Base-by-base conservation (phyloP, 2,329 filamentous ascomycete genomes). In the Alternaria arbusti region DNA sequence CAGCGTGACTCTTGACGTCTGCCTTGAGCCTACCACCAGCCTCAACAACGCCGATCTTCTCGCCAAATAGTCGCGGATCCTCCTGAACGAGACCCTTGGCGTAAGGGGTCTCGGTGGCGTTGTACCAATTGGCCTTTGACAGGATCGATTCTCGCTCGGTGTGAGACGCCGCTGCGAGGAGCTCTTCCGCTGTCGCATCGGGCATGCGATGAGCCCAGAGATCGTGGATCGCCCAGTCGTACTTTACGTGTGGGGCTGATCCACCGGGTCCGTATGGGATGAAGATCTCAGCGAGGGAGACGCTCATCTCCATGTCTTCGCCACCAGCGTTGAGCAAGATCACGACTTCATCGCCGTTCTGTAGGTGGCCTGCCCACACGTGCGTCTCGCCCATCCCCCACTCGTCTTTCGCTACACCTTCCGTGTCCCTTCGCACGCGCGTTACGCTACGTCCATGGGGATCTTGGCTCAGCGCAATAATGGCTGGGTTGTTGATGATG, bases 401-500 rank as follows among this genome's bases (percentile, higher is more conserved):
- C 28, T 70, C 64, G 23, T 74, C 70, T 40, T 72, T 69, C 15
- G 68, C 63, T 5, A 70, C 66, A 10, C 63, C 65, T 13, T 59
- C 55, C 8, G 66, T 72, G 47, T 73, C 66, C 22, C 62, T 54
- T 45, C 67, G 60, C 7, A 74, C 70, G 15, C 70, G 69, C 13
- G 70, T 74, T 8, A 71, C 68, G 12, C 65, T 68, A 5, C 71
- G 61, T 11, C 69, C 71, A 50, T 73, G 70, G 3, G 71, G 69
- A 17, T 74, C 70, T 15, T 74, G 71, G 43, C 68, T 74, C 6
- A 74, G 64, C 12, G 71, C 70, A 13, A 74, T 70, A 20, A 74
- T 72, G n/a, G 71, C 71, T 1, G 70, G 71, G 47, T 82, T 82
- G 52, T 77, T 80, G 26, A 81, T 71, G 6, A 84, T 81, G 3